Evolutionary conservation across 257 asterid species (phyloP).

Genomic region (Marsdenia floribunda): DNA sequence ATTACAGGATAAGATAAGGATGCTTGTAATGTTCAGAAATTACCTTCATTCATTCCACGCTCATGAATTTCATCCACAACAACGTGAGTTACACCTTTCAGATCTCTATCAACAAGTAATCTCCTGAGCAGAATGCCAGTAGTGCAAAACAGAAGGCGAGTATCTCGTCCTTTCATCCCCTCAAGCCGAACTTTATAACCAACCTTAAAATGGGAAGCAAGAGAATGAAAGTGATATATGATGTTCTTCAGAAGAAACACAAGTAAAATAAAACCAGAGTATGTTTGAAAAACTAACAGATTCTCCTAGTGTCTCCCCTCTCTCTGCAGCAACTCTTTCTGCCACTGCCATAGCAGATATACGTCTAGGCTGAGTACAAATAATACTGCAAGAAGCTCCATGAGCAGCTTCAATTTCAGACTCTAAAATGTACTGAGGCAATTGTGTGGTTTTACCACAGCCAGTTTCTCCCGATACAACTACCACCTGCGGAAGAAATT

Average conservation of each 20-base stretch:
- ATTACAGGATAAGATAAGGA: conserved; percentile 11
- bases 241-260: neutral
- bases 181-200: conserved; percentile 95
- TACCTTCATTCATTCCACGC: conserved; percentile 98
- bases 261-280: conserved; percentile 5
- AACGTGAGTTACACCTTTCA: conserved; percentile 84
- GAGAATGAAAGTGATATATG: conserved; percentile 6
- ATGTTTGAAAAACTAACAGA: conserved; percentile 51
- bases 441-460: conserved; percentile 89
- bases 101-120: conserved; percentile 73
- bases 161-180: conserved; percentile 92
- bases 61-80: conserved; percentile 94
- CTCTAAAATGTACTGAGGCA: conserved; percentile 89
- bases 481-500: conserved; percentile 53
- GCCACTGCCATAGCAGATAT: conserved; percentile 89
- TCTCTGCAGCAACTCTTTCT: conserved; percentile 94
- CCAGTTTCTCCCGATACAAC: conserved; percentile 95
- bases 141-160: conserved; percentile 89
- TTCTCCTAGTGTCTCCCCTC: conserved; percentile 88
- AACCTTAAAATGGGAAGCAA: conserved; percentile 38
- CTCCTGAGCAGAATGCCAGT: conserved; percentile 84
- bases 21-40: conserved; percentile 9
- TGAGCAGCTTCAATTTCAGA: conserved; percentile 64
- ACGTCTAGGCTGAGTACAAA: conserved; percentile 94
- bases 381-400: conserved; percentile 80